Evolutionary conservation across 768 basidiomycete genomes (phyloP).

Genomic region (Suillus lakei): DNA sequence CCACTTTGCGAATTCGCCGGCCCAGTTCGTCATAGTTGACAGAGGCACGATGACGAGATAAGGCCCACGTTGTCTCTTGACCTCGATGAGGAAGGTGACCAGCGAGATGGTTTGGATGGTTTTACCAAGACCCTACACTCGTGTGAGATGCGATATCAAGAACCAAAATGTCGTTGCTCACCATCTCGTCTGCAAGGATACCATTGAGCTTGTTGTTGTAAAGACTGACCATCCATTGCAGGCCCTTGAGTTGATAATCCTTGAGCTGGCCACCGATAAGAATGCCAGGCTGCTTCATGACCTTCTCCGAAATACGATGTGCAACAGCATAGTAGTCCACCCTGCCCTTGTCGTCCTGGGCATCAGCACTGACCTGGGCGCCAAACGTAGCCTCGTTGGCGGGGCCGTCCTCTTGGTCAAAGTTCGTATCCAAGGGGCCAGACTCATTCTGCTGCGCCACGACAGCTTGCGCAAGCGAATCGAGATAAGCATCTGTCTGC

Average conservation of each 20-base stretch:
- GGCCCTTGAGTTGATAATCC: slow-evolving; percentile 92
- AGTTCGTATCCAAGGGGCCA: slow-evolving; percentile 45
- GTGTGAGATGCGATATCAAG: slow-evolving; percentile 16
- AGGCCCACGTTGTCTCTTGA: slow-evolving; percentile 88
- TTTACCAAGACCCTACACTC: slow-evolving; percentile 84
- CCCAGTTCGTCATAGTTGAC: slow-evolving; percentile 97
- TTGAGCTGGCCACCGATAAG: slow-evolving; percentile 90
- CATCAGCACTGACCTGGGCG: slow-evolving; percentile 70
- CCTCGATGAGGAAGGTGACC: slow-evolving; percentile 92
- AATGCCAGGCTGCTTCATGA: slow-evolving; percentile 72
- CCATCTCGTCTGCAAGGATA: slow-evolving; percentile 95
- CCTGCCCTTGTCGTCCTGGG: slow-evolving; percentile 66
- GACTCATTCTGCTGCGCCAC: slow-evolving; percentile 87
- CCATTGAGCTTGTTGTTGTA: slow-evolving; percentile 97
- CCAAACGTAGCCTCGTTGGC: slow-evolving; percentile 92
- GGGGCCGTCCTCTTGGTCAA: slow-evolving; percentile 72
- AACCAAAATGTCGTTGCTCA: slow-evolving; percentile 32
- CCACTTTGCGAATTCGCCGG: slow-evolving; percentile 97
- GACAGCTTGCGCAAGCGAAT: slow-evolving; percentile 93
- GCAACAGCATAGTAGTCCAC: slow-evolving; percentile 97
- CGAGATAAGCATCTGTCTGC: slow-evolving; percentile 94
- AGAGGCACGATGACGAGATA: slow-evolving; percentile 96
- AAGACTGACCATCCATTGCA: slow-evolving; percentile 98
- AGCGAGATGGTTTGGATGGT: slow-evolving; percentile 95
- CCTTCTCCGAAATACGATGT: slow-evolving; percentile 87